Evolutionary conservation across 2,329 filamentous ascomycete species (phyloP).

Genomic region (Stemphylium beticola): DNA sequence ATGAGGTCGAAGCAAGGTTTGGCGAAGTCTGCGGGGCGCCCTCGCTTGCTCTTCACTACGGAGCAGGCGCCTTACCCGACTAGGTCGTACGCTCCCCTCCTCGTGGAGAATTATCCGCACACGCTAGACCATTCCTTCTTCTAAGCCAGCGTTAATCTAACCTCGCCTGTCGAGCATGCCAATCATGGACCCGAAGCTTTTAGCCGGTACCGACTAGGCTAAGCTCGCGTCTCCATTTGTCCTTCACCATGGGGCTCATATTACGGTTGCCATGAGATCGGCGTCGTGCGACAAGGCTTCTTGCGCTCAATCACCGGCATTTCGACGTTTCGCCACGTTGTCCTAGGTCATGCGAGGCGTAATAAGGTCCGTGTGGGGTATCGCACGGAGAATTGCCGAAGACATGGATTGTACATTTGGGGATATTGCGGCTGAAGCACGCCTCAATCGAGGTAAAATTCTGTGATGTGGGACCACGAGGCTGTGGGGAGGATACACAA

Average conservation of each 20-base stretch:
- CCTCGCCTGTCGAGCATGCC: not conserved
- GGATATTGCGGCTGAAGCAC: slow-evolving; percentile 19
- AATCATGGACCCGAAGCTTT: not conserved
- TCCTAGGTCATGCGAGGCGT: slow-evolving; percentile 1
- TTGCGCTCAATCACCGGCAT: slow-evolving; percentile 13
- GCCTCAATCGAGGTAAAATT: not conserved
- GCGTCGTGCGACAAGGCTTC: not conserved
- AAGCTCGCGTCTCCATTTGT: not conserved
- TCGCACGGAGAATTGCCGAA: slow-evolving; percentile 2
- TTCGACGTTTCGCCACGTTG: slow-evolving; percentile 11
- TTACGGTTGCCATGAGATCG: slow-evolving; percentile 12
- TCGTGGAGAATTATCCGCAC: slow-evolving; percentile 8
- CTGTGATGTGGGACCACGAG: slow-evolving; percentile 10
- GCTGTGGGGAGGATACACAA: not conserved
- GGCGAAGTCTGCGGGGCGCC: slow-evolving; percentile 8
- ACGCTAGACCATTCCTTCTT: not conserved
- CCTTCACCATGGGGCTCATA: slow-evolving; percentile 3
- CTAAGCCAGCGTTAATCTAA: slow-evolving; percentile 5
- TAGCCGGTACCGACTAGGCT: slow-evolving; percentile 7
- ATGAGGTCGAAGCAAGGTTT: slow-evolving; percentile 22
- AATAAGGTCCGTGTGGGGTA: slow-evolving; percentile 18
- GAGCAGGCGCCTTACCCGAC: slow-evolving; percentile 20
- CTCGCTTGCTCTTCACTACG: slow-evolving; percentile 13
- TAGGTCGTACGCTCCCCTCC: not conserved
- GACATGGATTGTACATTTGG: slow-evolving; percentile 1